Evolutionary conservation across 2,329 filamentous ascomycete genomes (phyloP).

Genomic region (Ambrosiella cleistominuta): DNA sequence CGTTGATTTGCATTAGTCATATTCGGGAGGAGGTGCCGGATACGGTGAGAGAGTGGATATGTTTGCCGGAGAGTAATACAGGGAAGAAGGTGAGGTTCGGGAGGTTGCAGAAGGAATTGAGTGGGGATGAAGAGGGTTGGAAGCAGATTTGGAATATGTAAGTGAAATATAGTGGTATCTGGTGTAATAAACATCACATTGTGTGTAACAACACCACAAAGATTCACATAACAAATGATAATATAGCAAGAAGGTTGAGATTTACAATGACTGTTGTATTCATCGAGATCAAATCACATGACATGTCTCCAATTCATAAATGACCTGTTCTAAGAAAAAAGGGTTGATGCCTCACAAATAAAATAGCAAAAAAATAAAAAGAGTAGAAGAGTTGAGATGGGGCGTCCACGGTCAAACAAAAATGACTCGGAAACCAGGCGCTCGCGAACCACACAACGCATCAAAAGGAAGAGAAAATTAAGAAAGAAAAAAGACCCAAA

Average conservation of each 20-base stretch:
- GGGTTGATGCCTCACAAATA: background rate
- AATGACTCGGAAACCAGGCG: constrained; percentile 1
- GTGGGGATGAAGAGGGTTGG: constrained; percentile 41
- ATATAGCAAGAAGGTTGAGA: background rate
- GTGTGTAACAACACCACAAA: background rate
- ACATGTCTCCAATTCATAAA: no score
- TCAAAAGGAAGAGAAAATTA: constrained; percentile 3
- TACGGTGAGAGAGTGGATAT: constrained; percentile 68
- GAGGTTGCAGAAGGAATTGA: constrained; percentile 41
- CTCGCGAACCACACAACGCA: constrained; percentile 2
- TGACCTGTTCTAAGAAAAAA: no score
- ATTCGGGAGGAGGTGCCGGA: constrained; percentile 78
- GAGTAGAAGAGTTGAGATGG: constrained; percentile 11
- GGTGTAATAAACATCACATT: background rate
- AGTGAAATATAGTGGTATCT: background rate
- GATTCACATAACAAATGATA: background rate
- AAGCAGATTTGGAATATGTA: constrained; percentile 41
- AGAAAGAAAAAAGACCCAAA: constrained; percentile 2
- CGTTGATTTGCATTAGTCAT: constrained; percentile 83
- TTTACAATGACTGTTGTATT: background rate
- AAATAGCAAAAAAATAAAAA: background rate
- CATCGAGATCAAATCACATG: background rate
- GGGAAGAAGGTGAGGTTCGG: constrained; percentile 45
- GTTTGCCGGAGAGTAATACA: constrained; percentile 59
- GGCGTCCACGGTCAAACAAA: constrained; percentile 7